phyloP scores from a whole-genome alignment of 1,284 basidiomycete species.

The Ganoderma boninense region DNA sequence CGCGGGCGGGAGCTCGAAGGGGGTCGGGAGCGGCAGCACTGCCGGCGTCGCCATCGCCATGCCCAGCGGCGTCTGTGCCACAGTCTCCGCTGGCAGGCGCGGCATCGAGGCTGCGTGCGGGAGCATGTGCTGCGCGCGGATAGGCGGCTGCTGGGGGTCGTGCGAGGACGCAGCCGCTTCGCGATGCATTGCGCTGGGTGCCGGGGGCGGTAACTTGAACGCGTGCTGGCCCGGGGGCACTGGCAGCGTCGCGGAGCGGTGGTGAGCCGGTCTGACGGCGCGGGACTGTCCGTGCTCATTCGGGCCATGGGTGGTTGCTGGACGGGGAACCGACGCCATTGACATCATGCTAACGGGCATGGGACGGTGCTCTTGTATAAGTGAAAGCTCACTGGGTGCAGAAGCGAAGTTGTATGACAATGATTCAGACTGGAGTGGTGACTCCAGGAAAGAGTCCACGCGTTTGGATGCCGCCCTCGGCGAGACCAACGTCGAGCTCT shows the following conservation, averaged over 20 bases:
- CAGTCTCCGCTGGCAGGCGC: background rate
- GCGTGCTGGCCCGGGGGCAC: background rate
- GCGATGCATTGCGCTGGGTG: background rate
- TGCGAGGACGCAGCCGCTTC: background rate
- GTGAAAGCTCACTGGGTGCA: background rate
- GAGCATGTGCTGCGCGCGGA: background rate
- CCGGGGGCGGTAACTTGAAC: background rate
- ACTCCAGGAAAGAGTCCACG: background rate
- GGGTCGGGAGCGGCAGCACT: background rate
- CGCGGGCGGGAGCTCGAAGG: slow-evolving; percentile 4
- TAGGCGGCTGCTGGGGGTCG: background rate
- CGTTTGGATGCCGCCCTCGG: background rate
- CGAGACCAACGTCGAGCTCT: background rate
- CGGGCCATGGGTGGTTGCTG: background rate
- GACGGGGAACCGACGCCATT: background rate
- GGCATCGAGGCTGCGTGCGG: slow-evolving; percentile 4
- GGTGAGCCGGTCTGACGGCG: background rate
- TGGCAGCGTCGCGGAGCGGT: background rate
- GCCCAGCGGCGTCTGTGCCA: background rate
- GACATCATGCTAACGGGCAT: background rate
- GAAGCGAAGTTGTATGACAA: background rate
- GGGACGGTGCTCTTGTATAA: background rate
- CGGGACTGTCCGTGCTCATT: background rate
- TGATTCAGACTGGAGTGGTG: background rate
- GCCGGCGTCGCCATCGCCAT: slow-evolving; percentile 2